Base-by-base conservation (phyloP, 2,329 filamentous ascomycete species). In the Claviceps capensis region DNA sequence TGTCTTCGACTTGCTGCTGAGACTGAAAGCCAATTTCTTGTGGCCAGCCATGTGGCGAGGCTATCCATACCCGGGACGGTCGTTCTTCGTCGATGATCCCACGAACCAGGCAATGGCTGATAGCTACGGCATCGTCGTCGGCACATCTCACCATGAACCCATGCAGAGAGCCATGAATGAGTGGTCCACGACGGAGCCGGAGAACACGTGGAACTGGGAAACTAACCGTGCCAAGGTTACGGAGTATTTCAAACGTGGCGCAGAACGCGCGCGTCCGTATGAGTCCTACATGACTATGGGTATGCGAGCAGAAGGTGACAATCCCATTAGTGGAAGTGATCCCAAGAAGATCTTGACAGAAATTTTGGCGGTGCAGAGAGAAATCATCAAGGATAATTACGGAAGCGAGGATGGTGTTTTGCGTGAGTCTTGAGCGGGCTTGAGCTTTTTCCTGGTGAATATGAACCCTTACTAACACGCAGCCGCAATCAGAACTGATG, bases 21-120 rank as follows among this genome's bases (percentile, higher is more conserved):
- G 81, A 14, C 69, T 82, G 19, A 76, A 72, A 60, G 63, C 79
- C 2, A 85, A 85, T 60, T 84, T 82, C 56, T 66, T 85, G 50
- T 85, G 82, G 82, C 82, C 81, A 0, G 79, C 81, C 0, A 80
- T 80, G 74, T 85, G 81, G 79, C 73, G 75, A 5, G 69, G 66
- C 13, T 70, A 69, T 40, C 71, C 71, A 1, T 67, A 67, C 3
- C 72, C 71, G 0, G 71, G 71, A 8, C 73, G 74, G 38, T 78
- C 77, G 56, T 84, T 85, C 65, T 78, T 79, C 57, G 73, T 78
- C 0, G 81, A 84, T 48, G 81, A 85, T 49, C 68, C 73, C 0
- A 65, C 71, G 6, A 84, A 77, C 47, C 76, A 81, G 55, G 69
- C 72, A 3, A 69, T 80, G 4, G 81, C 81, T 0, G 77, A 85